phyloP scores from a whole-genome alignment of 768 basidiomycete genomes.

The Termitomyces sp. region DNA sequence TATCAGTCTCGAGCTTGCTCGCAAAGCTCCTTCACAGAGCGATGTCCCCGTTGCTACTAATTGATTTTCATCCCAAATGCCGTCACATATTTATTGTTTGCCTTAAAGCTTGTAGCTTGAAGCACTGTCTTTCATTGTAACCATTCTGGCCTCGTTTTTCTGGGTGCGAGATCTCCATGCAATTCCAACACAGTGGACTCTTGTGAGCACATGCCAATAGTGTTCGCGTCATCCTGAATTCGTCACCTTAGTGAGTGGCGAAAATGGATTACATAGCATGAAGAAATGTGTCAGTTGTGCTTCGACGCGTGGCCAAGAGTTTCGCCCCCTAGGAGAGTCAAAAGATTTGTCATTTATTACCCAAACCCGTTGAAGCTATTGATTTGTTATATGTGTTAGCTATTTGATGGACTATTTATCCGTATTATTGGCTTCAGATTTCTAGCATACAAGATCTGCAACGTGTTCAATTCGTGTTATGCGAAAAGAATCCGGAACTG shows the following conservation, averaged over 20 bases:
- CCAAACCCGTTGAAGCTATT: too few species aligned
- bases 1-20: slow-evolving; percentile 13
- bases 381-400: not conserved
- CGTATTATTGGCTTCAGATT: not conserved
- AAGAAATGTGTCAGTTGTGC: not conserved
- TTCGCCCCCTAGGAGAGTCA: not conserved
- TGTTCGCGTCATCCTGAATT: not conserved
- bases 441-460: not conserved
- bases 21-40: slow-evolving; percentile 1
- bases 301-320: not conserved
- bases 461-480: not conserved
- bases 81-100: not conserved
- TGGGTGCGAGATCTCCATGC: not conserved
- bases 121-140: not conserved
- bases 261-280: not conserved
- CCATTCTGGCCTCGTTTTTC: not conserved
- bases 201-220: not conserved
- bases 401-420: not conserved
- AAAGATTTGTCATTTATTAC: not conserved
- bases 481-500: not conserved
- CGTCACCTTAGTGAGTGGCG: too few species aligned
- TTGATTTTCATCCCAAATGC: not conserved
- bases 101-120: not conserved
- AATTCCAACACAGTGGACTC: not conserved
- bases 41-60: slow-evolving; percentile 1